Base-by-base conservation (phyloP, 768 basidiomycete species). In the Panaeolus papilionaceus region DNA sequence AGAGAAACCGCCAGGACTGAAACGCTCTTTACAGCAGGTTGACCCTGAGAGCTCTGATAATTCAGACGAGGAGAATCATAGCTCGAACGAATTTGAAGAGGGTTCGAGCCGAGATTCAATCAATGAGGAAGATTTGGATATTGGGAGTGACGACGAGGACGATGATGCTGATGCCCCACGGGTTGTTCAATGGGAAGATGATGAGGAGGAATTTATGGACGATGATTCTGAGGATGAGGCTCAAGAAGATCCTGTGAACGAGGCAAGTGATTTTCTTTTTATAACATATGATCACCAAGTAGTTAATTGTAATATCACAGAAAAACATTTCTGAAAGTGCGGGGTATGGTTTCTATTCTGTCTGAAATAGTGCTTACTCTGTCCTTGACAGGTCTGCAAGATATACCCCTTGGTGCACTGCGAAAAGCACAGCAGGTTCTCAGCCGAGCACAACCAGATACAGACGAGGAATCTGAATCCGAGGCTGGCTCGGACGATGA, bases 361-460 rank as follows among this genome's bases (percentile, higher is more conserved):
- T 7, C 3, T 28, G 33, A 58, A 58, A 28, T 14, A 33, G 18
- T 12, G 26, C 28, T 58, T 4, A 69, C 33, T 69, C 26, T 47
- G n/a, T 64, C 49, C 33, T 49, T 33, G 12, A 4, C 65, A 92
- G 91, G 88, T 73, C 78, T 92, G 49, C 85, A 86, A 23, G 76
- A 81, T 39, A 70, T 94, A 33, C 89, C 92, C 0, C 82, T 93
- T 14, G 89, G 89, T 4, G 80, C 88, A 5, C 79, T 92, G 23
- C 84, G 89, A 23, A 88, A 82, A 70, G 91, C 91, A n/a, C 90
- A 89, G 69, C 80, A 80, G 44, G 78, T 85, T 38, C 80, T 93
- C 18, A 78, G 80, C 8, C 81, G 81, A 49, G 80, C 38, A 71
- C 80, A 75, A 76, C 68, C 77, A 63, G 74, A 82, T 67, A 79